These are phyloP conservation scores for Boletus vinaceobasis DNA, from an alignment of 768 basidiomycete genomes.

Conservation along the genomic window DNA sequence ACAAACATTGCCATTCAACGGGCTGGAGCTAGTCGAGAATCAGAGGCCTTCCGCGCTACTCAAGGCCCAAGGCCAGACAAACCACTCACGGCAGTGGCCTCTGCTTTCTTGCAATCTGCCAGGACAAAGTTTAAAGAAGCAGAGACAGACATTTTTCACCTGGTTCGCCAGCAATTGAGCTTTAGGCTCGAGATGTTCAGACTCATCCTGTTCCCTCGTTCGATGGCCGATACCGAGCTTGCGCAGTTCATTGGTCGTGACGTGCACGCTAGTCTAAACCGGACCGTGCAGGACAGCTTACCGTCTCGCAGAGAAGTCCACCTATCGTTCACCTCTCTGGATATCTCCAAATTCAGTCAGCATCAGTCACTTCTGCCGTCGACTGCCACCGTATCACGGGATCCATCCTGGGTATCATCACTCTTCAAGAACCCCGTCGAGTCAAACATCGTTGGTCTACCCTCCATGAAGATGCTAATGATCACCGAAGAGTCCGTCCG, in stretches of 20 bases:
- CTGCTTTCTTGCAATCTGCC: conserved; percentile 77
- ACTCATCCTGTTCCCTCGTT: conserved; percentile 74
- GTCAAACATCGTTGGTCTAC: conserved; percentile 75
- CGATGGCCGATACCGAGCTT: conserved; percentile 72
- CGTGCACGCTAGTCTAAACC: conserved; percentile 68
- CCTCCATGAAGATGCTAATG: conserved; percentile 83
- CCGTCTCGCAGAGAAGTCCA: conserved; percentile 62
- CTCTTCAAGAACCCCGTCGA: conserved; percentile 62
- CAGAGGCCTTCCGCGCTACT: conserved; percentile 70
- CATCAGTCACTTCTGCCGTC: conserved; percentile 47
- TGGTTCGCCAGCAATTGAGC: conserved; percentile 71
- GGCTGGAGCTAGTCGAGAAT: conserved; percentile 75
- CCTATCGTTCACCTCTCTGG: conserved; percentile 72
- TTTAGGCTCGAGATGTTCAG: conserved; percentile 63
- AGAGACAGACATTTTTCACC: conserved; percentile 54
- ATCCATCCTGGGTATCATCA: conserved; percentile 55
- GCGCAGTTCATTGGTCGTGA: conserved; percentile 70
- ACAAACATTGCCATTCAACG: conserved; percentile 69
- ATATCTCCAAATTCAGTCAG: conserved; percentile 70
- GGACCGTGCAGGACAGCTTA: conserved; percentile 48
- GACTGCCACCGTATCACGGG: conserved; percentile 38
- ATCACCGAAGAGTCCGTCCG: conserved; percentile 56
- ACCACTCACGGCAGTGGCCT: conserved; percentile 80
- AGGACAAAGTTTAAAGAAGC: conserved; percentile 67
- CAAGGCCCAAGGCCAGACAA: conserved; percentile 74